Evolutionary conservation across 805 yeast species (phyloP), one percentile per base, ranked within the genome.

Genomic region (Pichia rugopelliculosa): DNA sequence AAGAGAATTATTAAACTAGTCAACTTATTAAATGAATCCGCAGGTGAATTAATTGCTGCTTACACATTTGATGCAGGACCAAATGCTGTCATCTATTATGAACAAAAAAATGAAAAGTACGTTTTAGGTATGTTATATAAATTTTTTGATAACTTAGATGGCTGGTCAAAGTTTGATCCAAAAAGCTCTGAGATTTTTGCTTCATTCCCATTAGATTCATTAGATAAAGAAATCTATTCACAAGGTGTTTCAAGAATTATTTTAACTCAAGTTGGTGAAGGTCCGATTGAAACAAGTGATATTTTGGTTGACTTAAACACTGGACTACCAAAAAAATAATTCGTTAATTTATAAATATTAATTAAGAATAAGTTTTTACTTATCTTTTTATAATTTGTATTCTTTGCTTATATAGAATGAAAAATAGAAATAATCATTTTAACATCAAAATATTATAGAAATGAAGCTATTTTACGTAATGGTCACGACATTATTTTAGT

Each of bases 61-160:
- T 93, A 93, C 68, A 93, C 99, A 1, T 93, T 85, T 61, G 99
- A 93, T 67, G 99, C 99, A 27, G 99, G 99, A 62, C 99, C 99
- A 67, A 93, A 93, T 68, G 96, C 97, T 20, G 99, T 93, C 40
- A 77, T 93, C 52, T 93, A 93, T 70, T 93, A 93, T 64, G 80
- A 83, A 62, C 76, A 76, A 55, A 73, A 80, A 59, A 78, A 91
- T 67, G 96, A 89, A 67, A 57, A 68, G n/a, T 73, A 71, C 52
- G 81, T 93, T 7, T 75, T 91, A 56, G 82, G 89, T 4, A 73
- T 87, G 54, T 69, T 93, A 50, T 71, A 82, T 65, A 70, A 73
- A 48, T 73, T 77, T 53, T 82, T 88, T 59, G 66, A 67, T 42
- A 59, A 74, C 43, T 78, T 84, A 42, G 68, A 71, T 11, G 96